Conservation (phyloP, 2,329 filamentous ascomycete genomes). For the Aspergillus brasiliensis region DNA sequence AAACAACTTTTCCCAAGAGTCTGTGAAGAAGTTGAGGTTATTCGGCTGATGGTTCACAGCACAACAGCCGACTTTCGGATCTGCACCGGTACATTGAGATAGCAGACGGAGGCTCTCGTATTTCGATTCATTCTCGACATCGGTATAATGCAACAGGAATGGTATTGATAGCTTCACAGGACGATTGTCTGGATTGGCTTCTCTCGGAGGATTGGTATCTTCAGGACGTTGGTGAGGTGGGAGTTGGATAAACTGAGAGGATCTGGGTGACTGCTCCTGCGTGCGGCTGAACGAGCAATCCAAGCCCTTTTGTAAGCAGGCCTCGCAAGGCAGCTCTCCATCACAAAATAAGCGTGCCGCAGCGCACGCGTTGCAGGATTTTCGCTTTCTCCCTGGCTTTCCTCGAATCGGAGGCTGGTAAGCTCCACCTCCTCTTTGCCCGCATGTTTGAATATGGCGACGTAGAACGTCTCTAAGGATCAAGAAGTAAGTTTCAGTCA, state of each 20-base stretch:
- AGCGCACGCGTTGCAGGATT: background rate
- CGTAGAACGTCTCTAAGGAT: background rate
- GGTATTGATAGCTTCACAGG: background rate
- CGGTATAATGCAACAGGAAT: background rate
- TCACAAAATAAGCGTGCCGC: background rate
- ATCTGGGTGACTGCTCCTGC: no score
- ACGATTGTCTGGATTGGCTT: background rate
- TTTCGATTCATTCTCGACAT: background rate
- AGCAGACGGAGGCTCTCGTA: background rate
- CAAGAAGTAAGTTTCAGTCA: background rate
- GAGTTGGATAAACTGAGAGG: no score
- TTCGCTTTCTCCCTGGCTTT: background rate
- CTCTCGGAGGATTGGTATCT: no score
- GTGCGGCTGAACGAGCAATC: background rate
- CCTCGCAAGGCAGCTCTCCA: background rate
- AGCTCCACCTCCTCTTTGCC: background rate
- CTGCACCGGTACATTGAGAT: background rate
- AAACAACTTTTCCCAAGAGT: constrained; percentile 2
- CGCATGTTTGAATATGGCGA: background rate
- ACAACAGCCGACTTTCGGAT: background rate
- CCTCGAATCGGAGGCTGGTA: background rate
- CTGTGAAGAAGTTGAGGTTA: background rate
- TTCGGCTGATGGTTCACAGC: background rate
- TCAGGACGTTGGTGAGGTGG: background rate
- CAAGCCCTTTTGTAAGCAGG: background rate